These are phyloP conservation scores for Geosmithia morbida DNA, from an alignment of 2,329 filamentous ascomycete genomes.

Conservation along the genomic window DNA sequence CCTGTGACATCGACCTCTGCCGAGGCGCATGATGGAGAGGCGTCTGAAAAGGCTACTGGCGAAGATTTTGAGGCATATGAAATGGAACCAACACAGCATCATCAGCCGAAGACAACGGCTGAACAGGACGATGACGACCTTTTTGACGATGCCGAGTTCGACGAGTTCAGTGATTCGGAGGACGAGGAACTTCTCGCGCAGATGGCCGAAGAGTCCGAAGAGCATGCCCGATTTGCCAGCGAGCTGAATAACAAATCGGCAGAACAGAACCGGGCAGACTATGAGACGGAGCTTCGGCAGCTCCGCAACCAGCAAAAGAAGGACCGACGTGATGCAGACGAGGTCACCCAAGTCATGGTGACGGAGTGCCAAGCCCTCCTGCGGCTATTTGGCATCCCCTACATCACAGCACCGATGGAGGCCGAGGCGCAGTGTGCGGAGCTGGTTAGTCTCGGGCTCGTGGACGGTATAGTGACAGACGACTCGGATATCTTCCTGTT, in stretches of 20 bases:
- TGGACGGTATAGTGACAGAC: slow-evolving; percentile 95
- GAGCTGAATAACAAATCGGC: slow-evolving; percentile 66
- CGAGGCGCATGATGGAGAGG: not conserved
- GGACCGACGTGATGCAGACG: slow-evolving; percentile 87
- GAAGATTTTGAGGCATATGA: not conserved
- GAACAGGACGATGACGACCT: slow-evolving; percentile 21
- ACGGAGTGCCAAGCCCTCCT: slow-evolving; percentile 87
- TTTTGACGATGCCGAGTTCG: slow-evolving; percentile 49
- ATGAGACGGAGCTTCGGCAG: slow-evolving; percentile 75
- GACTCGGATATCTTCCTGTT: slow-evolving; percentile 96
- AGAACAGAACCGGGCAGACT: slow-evolving; percentile 58
- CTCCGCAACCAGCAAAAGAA: slow-evolving; percentile 92
- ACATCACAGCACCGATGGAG: slow-evolving; percentile 97
- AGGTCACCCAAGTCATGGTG: slow-evolving; percentile 93
- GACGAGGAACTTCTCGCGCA: slow-evolving; percentile 81
- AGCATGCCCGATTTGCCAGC: slow-evolving; percentile 85
- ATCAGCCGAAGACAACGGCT: not conserved
- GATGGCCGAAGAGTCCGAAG: slow-evolving; percentile 80
- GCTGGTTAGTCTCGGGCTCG: slow-evolving; percentile 70
- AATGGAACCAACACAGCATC: not conserved
- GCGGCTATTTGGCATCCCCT: slow-evolving; percentile 81
- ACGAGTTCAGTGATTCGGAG: slow-evolving; percentile 72
- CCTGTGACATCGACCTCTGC: slow-evolving; percentile 4
- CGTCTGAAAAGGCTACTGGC: slow-evolving; percentile 3
- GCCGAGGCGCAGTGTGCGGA: slow-evolving; percentile 96